A percentile compares a stretch with the other conserved stretches of the same genome.
Conservation (phyloP, 345 rosid genomes). For the Arabis hirsuta region DNA sequence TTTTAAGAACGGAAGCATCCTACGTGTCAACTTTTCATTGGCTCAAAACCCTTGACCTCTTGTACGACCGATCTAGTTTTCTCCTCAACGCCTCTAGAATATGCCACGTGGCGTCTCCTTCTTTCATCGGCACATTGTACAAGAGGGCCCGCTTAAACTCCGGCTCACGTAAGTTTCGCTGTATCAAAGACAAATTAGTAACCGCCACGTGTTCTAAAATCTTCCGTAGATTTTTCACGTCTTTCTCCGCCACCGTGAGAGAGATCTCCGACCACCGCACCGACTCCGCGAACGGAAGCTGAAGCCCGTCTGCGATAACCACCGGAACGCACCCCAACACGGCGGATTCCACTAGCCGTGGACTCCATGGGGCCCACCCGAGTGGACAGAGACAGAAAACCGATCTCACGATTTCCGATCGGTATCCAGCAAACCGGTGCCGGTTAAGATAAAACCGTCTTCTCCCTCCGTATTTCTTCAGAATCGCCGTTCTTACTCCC, state of each 20-base stretch:
- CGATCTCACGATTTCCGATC: conserved; percentile 76
- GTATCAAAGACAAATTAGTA: conserved; percentile 68
- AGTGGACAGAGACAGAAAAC: conserved; percentile 89
- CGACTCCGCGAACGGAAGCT: conserved; percentile 66
- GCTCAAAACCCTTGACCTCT: conserved; percentile 47
- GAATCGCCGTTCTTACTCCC: conserved; percentile 84
- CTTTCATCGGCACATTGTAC: conserved; percentile 53
- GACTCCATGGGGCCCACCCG: conserved; percentile 99
- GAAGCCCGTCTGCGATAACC: conserved; percentile 83
- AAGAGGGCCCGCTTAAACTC: conserved; percentile 64
- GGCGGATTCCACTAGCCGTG: conserved; percentile 85
- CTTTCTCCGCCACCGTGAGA: conserved; percentile 79
- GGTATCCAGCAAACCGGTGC: conserved; percentile 79
- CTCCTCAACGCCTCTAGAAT: conserved; percentile 55
- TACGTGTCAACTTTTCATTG: conserved; percentile 46
- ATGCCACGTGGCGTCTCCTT: conserved; percentile 93
- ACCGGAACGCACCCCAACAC: conserved; percentile 94
- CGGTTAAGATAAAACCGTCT: conserved; percentile 76
- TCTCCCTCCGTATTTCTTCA: conserved; percentile 69
- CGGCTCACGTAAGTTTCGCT: conserved; percentile 71
- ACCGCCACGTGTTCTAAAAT: conserved; percentile 78
- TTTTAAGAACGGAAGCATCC: neutral
- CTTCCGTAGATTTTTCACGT: conserved; percentile 60
- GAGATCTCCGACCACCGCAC: conserved; percentile 85
- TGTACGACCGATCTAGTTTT: conserved; percentile 60